Conservation (phyloP, 2,329 filamentous ascomycete genomes). For the Cytospora piceicola region DNA sequence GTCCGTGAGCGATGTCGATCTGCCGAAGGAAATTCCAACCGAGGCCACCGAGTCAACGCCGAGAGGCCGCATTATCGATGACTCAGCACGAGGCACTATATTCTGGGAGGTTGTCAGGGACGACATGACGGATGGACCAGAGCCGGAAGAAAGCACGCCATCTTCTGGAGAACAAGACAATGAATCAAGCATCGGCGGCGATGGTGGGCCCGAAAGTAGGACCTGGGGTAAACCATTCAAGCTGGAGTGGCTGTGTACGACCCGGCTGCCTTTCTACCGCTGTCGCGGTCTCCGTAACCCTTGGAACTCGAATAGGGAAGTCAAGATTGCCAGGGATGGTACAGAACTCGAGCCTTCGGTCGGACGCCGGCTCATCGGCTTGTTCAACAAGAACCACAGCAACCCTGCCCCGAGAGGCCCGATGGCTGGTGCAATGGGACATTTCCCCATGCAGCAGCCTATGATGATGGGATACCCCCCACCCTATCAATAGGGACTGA, state of each 20-base stretch:
- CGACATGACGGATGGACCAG: slow-evolving; percentile 41
- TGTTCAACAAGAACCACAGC: slow-evolving; percentile 65
- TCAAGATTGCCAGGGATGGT: slow-evolving; percentile 94
- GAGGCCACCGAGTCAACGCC: slow-evolving; percentile 78
- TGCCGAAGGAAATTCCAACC: slow-evolving; percentile 79
- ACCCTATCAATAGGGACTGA: slow-evolving; percentile 13
- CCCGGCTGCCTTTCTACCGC: slow-evolving; percentile 82
- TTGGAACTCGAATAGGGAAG: slow-evolving; percentile 93
- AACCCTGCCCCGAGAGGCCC: slow-evolving; percentile 25
- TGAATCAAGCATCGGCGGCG: slow-evolving; percentile 42
- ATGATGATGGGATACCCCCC: slow-evolving; percentile 29
- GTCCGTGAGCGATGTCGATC: slow-evolving; percentile 61
- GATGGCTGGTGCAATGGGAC: slow-evolving; percentile 21
- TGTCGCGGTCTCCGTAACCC: slow-evolving; percentile 87
- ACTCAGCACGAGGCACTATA: slow-evolving; percentile 90
- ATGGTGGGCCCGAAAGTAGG: slow-evolving; percentile 55
- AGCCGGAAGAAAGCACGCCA: slow-evolving; percentile 49
- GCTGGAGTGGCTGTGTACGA: slow-evolving; percentile 87
- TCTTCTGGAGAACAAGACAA: slow-evolving; percentile 50
- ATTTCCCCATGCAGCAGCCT: slow-evolving; percentile 18
- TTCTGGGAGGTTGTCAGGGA: slow-evolving; percentile 85
- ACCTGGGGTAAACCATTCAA: slow-evolving; percentile 91
- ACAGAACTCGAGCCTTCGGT: slow-evolving; percentile 88
- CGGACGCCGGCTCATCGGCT: slow-evolving; percentile 73
- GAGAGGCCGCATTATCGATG: slow-evolving; percentile 85